Percentiles rank a stretch among this genome's conserved stretches.
These are phyloP conservation scores for Paspalum vaginatum DNA, from an alignment of 176 grass and related monocot genomes.

Conservation along the genomic window DNA sequence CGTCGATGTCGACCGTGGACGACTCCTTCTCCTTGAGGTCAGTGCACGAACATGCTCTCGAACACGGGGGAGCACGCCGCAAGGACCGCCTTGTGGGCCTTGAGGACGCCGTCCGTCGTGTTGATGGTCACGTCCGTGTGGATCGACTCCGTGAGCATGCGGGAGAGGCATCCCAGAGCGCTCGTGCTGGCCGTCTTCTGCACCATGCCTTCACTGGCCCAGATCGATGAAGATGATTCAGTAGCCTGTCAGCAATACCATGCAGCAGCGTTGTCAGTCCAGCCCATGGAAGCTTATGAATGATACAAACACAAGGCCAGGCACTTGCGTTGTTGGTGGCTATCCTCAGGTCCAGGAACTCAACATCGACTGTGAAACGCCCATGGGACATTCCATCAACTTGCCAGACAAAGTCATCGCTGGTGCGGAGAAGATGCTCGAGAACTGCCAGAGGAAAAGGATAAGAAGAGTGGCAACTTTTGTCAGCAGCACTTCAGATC, in stretches of 20 bases:
- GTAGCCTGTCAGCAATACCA: slow-evolving; percentile 43
- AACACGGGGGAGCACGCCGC: slow-evolving; percentile 72
- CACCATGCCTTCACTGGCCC: slow-evolving; percentile 57
- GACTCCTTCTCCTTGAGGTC: slow-evolving; percentile 76
- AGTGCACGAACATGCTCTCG: slow-evolving; percentile 84
- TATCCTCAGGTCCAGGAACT: slow-evolving; percentile 89
- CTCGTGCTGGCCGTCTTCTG: slow-evolving; percentile 61
- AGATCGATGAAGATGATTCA: slow-evolving; percentile 55
- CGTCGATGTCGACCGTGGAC: slow-evolving; percentile 56
- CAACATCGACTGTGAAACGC: slow-evolving; percentile 75
- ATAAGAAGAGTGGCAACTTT: background rate
- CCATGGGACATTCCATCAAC: slow-evolving; percentile 63
- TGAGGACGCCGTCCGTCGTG: slow-evolving; percentile 65
- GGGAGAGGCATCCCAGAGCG: slow-evolving; percentile 64
- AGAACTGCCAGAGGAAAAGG: background rate
- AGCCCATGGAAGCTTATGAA: no score
- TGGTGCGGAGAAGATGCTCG: slow-evolving; percentile 74
- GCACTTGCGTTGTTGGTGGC: slow-evolving; percentile 63
- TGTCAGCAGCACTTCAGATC: background rate
- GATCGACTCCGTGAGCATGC: slow-evolving; percentile 78
- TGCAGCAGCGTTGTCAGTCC: no score
- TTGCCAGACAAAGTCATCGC: slow-evolving; percentile 86
- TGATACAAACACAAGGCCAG: background rate
- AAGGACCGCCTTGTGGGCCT: slow-evolving; percentile 80
- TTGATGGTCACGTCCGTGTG: slow-evolving; percentile 80